Evolutionary conservation across 2,329 filamentous ascomycete species (phyloP).

Genomic region (Rhynchosporium agropyri): DNA sequence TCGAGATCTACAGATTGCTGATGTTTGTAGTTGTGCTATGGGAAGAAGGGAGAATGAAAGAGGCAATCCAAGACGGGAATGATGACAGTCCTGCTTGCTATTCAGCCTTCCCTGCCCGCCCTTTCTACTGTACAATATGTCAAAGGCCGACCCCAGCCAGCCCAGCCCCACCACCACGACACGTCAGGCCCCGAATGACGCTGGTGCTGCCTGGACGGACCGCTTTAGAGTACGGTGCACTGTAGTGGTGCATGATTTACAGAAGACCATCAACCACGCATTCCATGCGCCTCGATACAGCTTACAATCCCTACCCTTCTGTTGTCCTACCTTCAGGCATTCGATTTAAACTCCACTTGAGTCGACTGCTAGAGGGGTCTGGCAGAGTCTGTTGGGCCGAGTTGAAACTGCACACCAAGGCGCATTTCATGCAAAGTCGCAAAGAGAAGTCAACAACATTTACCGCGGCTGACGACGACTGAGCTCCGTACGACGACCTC

Average conservation of each 20-base stretch:
- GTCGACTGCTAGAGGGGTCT: too few relatives aligned
- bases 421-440: not conserved
- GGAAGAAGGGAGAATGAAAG: not conserved
- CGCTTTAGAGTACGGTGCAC: not conserved
- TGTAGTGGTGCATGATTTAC: too few relatives aligned
- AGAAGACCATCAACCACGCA: too few relatives aligned
- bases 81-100: not conserved
- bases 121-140: not conserved
- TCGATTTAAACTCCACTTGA: too few relatives aligned
- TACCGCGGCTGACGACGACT: slow-evolving; percentile 29
- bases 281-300: too few relatives aligned
- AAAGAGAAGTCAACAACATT: not conserved
- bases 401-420: not conserved
- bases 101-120: not conserved
- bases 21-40: not conserved
- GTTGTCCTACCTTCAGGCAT: too few relatives aligned
- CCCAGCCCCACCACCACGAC: slow-evolving; percentile 11
- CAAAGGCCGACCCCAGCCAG: not conserved
- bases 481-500: not conserved
- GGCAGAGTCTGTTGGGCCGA: too few relatives aligned
- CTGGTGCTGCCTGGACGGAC: too few relatives aligned
- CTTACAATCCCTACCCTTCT: too few relatives aligned
- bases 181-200: slow-evolving; percentile 7
- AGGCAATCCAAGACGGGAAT: not conserved
- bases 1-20: not conserved